These are phyloP conservation scores for Talaromyces sp. DNA, from an alignment of 2,329 filamentous ascomycete species.

Conservation along the genomic window DNA sequence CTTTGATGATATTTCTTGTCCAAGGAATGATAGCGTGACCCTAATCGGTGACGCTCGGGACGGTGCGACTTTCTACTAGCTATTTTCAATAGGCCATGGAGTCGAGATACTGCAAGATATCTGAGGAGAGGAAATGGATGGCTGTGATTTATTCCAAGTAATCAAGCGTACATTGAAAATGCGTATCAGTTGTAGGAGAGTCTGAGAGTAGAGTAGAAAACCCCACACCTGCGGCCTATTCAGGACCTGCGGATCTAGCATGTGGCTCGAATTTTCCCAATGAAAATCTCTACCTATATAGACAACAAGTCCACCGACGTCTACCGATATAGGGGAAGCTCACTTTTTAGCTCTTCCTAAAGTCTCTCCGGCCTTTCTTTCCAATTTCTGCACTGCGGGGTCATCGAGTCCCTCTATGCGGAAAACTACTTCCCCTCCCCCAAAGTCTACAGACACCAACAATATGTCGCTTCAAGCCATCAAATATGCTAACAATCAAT, in stretches of 20 bases:
- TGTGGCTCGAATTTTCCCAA: neutral
- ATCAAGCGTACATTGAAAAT: neutral
- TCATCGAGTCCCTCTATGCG: neutral
- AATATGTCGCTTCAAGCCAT: slow-evolving; percentile 58
- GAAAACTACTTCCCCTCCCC: neutral
- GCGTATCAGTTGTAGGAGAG: neutral
- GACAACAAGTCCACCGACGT: neutral
- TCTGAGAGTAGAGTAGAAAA: neutral
- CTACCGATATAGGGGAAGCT: neutral
- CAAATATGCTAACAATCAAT: slow-evolving; percentile 53
- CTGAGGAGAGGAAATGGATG: neutral
- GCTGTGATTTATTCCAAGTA: neutral
- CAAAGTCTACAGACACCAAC: neutral
- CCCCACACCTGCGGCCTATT: slow-evolving; percentile 8
- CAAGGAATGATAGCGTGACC: neutral
- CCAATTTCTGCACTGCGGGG: slow-evolving; percentile 5
- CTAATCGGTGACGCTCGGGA: neutral
- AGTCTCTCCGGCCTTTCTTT: neutral
- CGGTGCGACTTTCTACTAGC: neutral
- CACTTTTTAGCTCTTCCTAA: neutral
- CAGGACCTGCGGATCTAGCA: slow-evolving; percentile 3
- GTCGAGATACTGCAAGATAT: no score
- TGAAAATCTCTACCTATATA: neutral
- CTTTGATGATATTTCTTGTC: neutral
- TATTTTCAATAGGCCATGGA: neutral